Evolutionary conservation across 192 early-diverging fungal species (phyloP), one percentile per base, ranked within the genome.

Genomic region (Umbelopsis ramanniana): DNA sequence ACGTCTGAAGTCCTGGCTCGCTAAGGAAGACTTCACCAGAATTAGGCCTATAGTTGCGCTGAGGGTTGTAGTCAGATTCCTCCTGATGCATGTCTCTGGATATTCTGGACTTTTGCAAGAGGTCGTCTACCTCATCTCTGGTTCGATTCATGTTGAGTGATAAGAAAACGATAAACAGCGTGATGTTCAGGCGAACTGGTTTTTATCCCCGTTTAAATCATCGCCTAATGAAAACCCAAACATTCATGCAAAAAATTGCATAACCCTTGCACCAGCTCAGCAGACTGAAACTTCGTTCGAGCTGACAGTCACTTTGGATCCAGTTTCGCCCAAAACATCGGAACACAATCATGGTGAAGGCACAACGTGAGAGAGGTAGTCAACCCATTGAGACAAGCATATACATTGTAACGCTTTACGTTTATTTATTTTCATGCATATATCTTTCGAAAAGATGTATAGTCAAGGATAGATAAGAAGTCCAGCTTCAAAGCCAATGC

Each of bases 401-500:
- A 3, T 46, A 46, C 46, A 1, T 46, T 17, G 17, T 4, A 46
- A 46, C 29, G 29, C 29, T 29, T 29, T 29, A 29, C 29, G 29
- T 29, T 29, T 3, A 29, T 29, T 29, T 29, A 29, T 46, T 46
- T 15, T 46, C 46, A 46, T 46, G 4, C 46, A 17, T 46, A 46
- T 10, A 46, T 46, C 46, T 46, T 46, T 10, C 4, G 2, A 46
- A 46, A 46, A 46, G 46, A 17, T 10, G 46, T 15, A 10, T 46
- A 1, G 17, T 29, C 21, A 57, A 8, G 21, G 24, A 2, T 15
- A 33, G 17, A 1, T 10, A 29, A 35, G 33, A 63, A 63, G 57
- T 29, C 67, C 47, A 52, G 67, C 23, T 63, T 73, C 71, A 78
- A 26, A 45, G 35, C 60, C 63, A 87, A n/a, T 80, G 55, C 84